Base-by-base conservation (phyloP, 192 early-diverging fungal genomes). In the Mortierella hygrophila region DNA sequence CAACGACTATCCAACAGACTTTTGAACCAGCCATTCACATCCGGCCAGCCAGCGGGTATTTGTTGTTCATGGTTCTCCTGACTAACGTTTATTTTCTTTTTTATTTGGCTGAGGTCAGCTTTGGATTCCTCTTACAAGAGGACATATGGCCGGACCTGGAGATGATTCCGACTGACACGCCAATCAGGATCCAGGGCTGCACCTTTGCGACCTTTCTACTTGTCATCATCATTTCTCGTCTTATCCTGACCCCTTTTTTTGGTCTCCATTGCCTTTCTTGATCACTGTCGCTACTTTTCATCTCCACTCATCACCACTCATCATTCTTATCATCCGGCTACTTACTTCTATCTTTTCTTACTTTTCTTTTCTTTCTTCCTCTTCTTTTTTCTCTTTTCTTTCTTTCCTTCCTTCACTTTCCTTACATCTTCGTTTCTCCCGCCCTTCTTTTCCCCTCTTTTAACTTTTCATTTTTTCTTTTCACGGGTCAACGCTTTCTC, bases 101-200 rank as follows among this genome's bases (percentile, higher is more conserved):
- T 52, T 21, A 32, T 32, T 15, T 65, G 60, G 60, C 60, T 65
- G 60, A 65, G 8, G 60, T 65, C 60, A 65, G 60, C 60, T 4
- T 65, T 9, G 10, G n/a, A 65, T 29, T 35, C 35, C 35, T 35
- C 35, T 35, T 29, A 4, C n/a, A 4, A 65, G 60, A 65, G 35
- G 2, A 15, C 26, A 15, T 8, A 65, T 35, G 35, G 29, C 35
- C 60, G 60, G 60, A 65, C 29, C 29, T 65, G 60, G 60, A 26
- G 60, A 65, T 65, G 60, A 29, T 32, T 10, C 57, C 57, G 23
- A 46, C 71, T 72, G 46, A 72, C 71, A 46, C 71, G 71, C 71
- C 71, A 72, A 72, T 72, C 71, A 72, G 42, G n/a, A 42, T 41
- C 71, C 40, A 46, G 46, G 23, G 23, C 26, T 35, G 60, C n/a